Evolutionary conservation across 768 basidiomycete genomes (phyloP), one percentile per base, ranked within the genome.

Genomic region (Harrya chromipes): DNA sequence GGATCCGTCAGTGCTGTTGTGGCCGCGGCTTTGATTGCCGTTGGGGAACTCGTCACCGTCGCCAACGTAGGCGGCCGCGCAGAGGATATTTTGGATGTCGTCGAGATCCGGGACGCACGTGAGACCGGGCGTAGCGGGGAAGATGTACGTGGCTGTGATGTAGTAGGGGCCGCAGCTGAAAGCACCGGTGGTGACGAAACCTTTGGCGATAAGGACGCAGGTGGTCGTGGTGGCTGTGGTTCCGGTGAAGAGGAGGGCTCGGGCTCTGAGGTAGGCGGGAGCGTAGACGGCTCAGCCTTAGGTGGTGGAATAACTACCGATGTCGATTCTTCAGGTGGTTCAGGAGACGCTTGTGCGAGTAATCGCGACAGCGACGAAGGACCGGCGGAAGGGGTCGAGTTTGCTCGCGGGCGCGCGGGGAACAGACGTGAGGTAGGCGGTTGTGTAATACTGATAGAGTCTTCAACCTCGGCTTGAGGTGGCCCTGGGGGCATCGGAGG

Each of bases 341-440:
- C 65, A 20, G 73, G 62, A 17, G 75, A 69, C 4, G 89, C 90
- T 58, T 91, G 89, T 0, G 89, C 89, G 20, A 91, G 72, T 4
- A 92, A 71, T 23, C 87, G 80, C 13, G 89, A 90, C 52, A 92
- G 72, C 3, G 88, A 90, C 6, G 89, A 90, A 1, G 85, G 87
- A 11, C 87, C 84, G 5, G 82, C 83, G 12, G 76, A 72, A 6
- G 85, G 83, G 8, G 84, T 83, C 13, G 85, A 85, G 55, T 80
- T 83, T 17, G 85, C 72, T 37, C 88, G 78, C 5, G 77, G 69
- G 11, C 87, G 81, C 16, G 73, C 67, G 11, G 83, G 81, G 59
- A 87, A 86, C 37, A 85, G 72, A 51, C 79, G 84, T 2, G 84
- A 82, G 24, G 80, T 85, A n/a, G 83, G 78, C 13, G 84, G 75